Conservation (phyloP, 352 stramenopile species). For the Lagenidium sp. region DNA sequence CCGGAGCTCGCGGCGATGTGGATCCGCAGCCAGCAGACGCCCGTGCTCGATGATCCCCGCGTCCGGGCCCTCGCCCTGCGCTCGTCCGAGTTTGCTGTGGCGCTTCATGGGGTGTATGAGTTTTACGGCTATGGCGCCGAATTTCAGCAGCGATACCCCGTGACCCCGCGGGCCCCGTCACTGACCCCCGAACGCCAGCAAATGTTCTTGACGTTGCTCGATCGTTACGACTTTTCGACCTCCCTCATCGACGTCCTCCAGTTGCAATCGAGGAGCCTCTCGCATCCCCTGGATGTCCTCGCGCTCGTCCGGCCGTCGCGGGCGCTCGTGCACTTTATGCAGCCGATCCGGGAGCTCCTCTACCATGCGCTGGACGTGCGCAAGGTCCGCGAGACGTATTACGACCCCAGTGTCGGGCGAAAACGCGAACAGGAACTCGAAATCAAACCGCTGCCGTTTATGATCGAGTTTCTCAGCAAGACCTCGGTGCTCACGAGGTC, state of each 20-base stretch:
- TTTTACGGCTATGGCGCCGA: constrained; percentile 54
- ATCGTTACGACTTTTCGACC: constrained; percentile 38
- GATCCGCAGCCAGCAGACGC: constrained; percentile 31
- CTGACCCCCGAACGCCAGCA: constrained; percentile 33
- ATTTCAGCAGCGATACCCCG: constrained; percentile 44
- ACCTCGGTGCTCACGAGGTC: constrained; percentile 18
- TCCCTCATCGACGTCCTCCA: constrained; percentile 65
- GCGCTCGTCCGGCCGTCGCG: constrained; percentile 17
- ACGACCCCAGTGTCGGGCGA: constrained; percentile 4
- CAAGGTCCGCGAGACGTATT: constrained; percentile 26
- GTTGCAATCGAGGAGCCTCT: constrained; percentile 28
- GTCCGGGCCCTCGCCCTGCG: constrained; percentile 5
- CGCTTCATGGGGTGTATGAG: constrained; percentile 63
- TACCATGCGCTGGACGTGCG: constrained; percentile 42
- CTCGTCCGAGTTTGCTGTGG: constrained; percentile 30
- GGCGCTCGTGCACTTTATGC: constrained; percentile 28
- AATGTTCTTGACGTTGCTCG: constrained; percentile 45
- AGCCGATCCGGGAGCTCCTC: constrained; percentile 24
- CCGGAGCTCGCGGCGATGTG: constrained; percentile 42
- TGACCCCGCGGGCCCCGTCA: constrained; percentile 8
- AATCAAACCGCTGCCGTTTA: constrained; percentile 1
- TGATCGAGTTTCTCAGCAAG: constrained; percentile 23
- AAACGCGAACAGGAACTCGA: background rate
- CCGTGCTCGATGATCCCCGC: constrained; percentile 47
- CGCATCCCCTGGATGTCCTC: constrained; percentile 48